These are phyloP conservation scores for Hypomyces perniciosus DNA, from an alignment of 2,329 filamentous ascomycete species.

Conservation along the genomic window DNA sequence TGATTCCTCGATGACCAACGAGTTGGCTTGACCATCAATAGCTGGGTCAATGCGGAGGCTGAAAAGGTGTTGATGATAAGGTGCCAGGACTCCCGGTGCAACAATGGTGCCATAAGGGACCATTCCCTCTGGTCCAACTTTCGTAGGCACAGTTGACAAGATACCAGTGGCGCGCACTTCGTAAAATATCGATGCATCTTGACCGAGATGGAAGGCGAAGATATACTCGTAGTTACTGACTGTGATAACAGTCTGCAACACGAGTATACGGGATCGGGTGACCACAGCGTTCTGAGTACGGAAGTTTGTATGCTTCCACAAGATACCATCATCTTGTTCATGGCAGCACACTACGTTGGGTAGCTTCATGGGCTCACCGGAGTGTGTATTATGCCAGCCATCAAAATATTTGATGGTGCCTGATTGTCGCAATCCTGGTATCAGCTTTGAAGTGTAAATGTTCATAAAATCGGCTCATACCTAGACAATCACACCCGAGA, in stretches of 20 bases:
- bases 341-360: conserved; percentile 33
- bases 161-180: conserved; percentile 39
- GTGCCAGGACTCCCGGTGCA: conserved; percentile 53
- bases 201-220: conserved; percentile 42
- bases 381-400: conserved; percentile 25
- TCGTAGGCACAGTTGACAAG: conserved; percentile 38
- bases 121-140: conserved; percentile 38
- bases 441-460: too few relatives aligned
- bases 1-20: conserved; percentile 27
- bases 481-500: conserved; percentile 60
- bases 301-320: conserved; percentile 59
- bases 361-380: conserved; percentile 26
- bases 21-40: conserved; percentile 54
- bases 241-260: conserved; percentile 57
- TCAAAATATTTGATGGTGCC: conserved; percentile 38
- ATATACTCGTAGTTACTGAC: conserved; percentile 58
- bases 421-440: too few relatives aligned
- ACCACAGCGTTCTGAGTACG: conserved; percentile 51
- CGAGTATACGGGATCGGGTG: conserved; percentile 48
- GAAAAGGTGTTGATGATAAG: conserved; percentile 65
- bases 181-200: conserved; percentile 39
- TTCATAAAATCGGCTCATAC: neutral
- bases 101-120: conserved; percentile 56
- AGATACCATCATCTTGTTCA: conserved; percentile 43
- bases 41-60: conserved; percentile 59